Conservation (phyloP, 345 rosid genomes). For the Hypericum perforatum region DNA sequence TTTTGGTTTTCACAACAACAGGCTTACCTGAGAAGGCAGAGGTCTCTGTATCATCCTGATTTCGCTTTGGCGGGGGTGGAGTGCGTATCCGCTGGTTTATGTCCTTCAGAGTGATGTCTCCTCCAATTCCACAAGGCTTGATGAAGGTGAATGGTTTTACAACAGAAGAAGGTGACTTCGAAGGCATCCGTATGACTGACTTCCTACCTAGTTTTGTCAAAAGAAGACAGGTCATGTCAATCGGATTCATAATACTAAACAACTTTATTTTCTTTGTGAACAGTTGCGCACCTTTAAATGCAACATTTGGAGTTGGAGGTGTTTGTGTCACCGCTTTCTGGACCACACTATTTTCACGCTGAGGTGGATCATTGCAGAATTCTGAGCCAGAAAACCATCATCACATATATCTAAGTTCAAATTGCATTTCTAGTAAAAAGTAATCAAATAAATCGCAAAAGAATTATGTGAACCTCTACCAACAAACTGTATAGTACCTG, state of each 20-base stretch:
- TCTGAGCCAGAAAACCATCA: conserved; percentile 31
- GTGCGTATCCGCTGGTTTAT: conserved; percentile 74
- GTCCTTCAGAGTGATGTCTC: conserved; percentile 89
- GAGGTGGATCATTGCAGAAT: conserved; percentile 38
- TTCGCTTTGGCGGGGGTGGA: conserved; percentile 51
- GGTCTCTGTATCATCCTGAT: conserved; percentile 50
- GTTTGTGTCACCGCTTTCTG: conserved; percentile 43
- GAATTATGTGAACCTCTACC: too few relatives aligned
- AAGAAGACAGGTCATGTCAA: not conserved
- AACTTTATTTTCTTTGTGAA: conserved; percentile 3
- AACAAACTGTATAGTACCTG: conserved; percentile 26
- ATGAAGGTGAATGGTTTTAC: conserved; percentile 87
- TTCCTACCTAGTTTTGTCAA: conserved; percentile 45
- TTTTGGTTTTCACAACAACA: conserved; percentile 91
- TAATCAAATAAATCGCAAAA: too few relatives aligned
- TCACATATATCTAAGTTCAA: not conserved
- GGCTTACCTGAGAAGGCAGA: conserved; percentile 99
- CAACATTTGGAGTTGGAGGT: conserved; percentile 52
- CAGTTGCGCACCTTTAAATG: conserved; percentile 58
- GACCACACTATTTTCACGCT: conserved; percentile 28
- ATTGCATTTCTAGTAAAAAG: too few relatives aligned
- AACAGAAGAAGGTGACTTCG: conserved; percentile 66
- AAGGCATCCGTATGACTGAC: conserved; percentile 49
- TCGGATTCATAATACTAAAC: not conserved
- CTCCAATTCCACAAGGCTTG: conserved; percentile 85